phyloP scores from a whole-genome alignment of 2,329 filamentous ascomycete species.

The Xylariaceae sp. region DNA sequence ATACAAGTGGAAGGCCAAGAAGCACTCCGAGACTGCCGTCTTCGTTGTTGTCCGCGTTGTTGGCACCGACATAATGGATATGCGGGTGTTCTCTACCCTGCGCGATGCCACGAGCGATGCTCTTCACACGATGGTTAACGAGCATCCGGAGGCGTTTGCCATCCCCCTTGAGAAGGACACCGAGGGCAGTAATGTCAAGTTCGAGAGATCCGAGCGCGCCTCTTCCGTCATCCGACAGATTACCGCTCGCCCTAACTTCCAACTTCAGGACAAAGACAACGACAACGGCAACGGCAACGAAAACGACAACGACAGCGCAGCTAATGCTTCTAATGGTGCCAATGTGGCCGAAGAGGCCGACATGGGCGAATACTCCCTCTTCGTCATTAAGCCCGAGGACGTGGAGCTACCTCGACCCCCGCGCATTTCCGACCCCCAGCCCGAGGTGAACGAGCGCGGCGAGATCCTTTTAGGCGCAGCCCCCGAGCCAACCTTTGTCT shows the following conservation, averaged over 20 bases:
- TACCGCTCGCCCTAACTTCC: neutral
- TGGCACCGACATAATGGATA: conserved; percentile 4
- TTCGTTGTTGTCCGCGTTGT: conserved; percentile 21
- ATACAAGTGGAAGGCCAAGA: conserved; percentile 8
- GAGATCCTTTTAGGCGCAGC: neutral
- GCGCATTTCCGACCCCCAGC: neutral
- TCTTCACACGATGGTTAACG: conserved; percentile 8
- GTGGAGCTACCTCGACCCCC: neutral
- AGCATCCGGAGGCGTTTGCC: conserved; percentile 27
- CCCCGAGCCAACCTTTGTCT: conserved; percentile 20
- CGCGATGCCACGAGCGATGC: conserved; percentile 19
- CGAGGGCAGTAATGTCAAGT: neutral
- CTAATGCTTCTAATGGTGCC: too few species aligned
- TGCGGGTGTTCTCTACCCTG: conserved; percentile 16
- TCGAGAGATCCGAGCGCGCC: neutral
- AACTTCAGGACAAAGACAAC: neutral
- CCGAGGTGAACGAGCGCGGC: neutral
- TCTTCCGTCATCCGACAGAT: neutral
- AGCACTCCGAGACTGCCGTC: neutral
- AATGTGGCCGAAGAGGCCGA: too few species aligned
- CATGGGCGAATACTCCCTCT: neutral
- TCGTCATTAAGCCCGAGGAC: conserved; percentile 11
- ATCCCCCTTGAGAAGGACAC: neutral
- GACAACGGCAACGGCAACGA: neutral
- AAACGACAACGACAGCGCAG: neutral